Evolutionary conservation across 2,329 filamentous ascomycete genomes (phyloP), one percentile per base, ranked within the genome.

Genomic region (Ophiostoma montium): DNA sequence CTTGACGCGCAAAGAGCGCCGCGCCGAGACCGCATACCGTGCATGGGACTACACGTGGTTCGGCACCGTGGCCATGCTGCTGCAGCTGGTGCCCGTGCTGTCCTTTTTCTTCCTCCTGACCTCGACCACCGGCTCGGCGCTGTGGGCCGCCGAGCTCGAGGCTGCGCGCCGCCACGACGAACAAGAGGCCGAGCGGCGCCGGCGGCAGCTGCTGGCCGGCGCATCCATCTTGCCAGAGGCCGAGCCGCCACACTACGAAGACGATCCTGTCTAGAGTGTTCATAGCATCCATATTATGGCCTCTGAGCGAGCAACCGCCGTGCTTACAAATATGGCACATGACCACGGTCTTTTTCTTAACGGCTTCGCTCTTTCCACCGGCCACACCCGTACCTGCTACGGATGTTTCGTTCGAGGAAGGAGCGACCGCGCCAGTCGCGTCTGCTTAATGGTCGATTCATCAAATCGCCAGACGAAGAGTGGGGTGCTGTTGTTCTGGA

Each of bases 41-140:
- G 71, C 77, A 53, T 85, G 86, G 76, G 85, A 92, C 52, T 96
- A 95, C 62, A 82, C 87, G 13, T 94, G 86, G 86, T 95, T 96
- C 60, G 92, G 92, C 15, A 86, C 84, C 1, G 73, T 92, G 4
- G 86, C 88, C 50, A 58, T 57, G 56, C 45, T 87, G 7, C 66
- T 96, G 27, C 86, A 95, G 66, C 74, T 96, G n/a, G 73, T 95
- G 9, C 92, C 92, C 1, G 74, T 90, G 12, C 65, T 95, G 45
- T 94, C 85, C n/a, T 94, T 98, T 73, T 80, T 96, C 61, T 95
- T 96, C 63, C 72, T 96, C 35, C 67, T 98, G 56, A 95, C 90
- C 0, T 88, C 85, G 3, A 84, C 89, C 1, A 78, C 80, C 18
- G 92, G 90, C 2, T 82, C 86, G 39, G 90, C 87, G 1, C 68